A percentile compares a stretch with the other conserved stretches of the same genome.
phyloP scores from a whole-genome alignment of 352 stramenopile species.

The Bremia lactucae region DNA sequence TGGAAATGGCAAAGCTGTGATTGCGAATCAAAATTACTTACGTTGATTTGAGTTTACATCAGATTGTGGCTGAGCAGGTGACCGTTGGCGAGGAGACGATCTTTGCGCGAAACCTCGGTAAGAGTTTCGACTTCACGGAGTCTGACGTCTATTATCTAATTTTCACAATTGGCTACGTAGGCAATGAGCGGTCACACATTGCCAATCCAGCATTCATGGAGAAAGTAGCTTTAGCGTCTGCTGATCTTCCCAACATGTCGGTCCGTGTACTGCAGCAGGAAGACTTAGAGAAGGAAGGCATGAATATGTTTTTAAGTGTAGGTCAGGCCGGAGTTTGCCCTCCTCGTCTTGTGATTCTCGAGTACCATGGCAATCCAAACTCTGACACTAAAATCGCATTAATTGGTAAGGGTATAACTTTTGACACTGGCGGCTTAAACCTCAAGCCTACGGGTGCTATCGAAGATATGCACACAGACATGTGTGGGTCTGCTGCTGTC shows the following conservation, averaged over 20 bases:
- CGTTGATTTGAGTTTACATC: neutral
- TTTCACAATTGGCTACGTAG: slow-evolving; percentile 5
- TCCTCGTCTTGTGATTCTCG: slow-evolving; percentile 76
- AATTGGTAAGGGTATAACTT: slow-evolving; percentile 91
- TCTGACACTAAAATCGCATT: slow-evolving; percentile 65
- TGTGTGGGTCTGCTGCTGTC: slow-evolving; percentile 84
- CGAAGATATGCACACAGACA: slow-evolving; percentile 89
- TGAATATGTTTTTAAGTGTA: slow-evolving; percentile 82
- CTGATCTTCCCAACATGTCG: slow-evolving; percentile 69
- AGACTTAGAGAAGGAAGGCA: slow-evolving; percentile 62
- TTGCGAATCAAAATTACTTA: neutral
- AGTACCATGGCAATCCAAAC: slow-evolving; percentile 64
- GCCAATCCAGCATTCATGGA: slow-evolving; percentile 78
- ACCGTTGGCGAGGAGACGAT: slow-evolving; percentile 72
- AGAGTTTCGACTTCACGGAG: too few species aligned
- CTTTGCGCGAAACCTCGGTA: slow-evolving; percentile 75
- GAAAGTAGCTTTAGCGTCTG: slow-evolving; percentile 45
- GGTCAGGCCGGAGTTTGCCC: slow-evolving; percentile 59
- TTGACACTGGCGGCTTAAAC: slow-evolving; percentile 92
- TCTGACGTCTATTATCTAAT: too few species aligned
- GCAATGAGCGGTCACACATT: slow-evolving; percentile 73
- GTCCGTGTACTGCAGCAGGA: slow-evolving; percentile 68
- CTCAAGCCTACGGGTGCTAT: slow-evolving; percentile 88
- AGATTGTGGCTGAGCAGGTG: slow-evolving; percentile 55
- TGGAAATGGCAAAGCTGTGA: neutral